Conservation (phyloP, 2,329 filamentous ascomycete species). For the Aspergillus oerlinghausenensis region DNA sequence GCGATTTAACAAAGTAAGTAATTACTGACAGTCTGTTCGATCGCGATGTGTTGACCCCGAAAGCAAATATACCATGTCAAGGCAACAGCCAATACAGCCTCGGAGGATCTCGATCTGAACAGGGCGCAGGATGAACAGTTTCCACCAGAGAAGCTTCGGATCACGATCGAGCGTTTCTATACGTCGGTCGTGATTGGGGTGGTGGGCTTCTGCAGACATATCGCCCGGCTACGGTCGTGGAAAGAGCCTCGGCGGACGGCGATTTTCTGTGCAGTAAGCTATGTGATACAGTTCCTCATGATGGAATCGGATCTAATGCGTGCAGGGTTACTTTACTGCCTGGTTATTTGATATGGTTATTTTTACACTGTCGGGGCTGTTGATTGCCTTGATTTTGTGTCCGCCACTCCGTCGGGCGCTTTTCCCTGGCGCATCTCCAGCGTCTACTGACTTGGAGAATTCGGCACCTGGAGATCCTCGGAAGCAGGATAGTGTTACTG, state of each 20-base stretch:
- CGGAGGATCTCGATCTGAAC: slow-evolving; percentile 72
- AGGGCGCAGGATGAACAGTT: slow-evolving; percentile 80
- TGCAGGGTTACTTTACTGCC: slow-evolving; percentile 54
- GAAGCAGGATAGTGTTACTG: slow-evolving; percentile 65
- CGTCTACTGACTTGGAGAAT: slow-evolving; percentile 57
- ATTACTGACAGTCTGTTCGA: not conserved
- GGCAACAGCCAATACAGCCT: slow-evolving; percentile 54
- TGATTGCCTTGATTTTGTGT: slow-evolving; percentile 63
- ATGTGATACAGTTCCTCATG: not conserved
- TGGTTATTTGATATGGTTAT: slow-evolving; percentile 70
- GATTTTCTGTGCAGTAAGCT: slow-evolving; percentile 55
- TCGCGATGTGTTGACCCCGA: not conserved
- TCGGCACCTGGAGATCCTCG: slow-evolving; percentile 60
- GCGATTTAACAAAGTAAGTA: slow-evolving; percentile 64
- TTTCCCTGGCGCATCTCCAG: slow-evolving; percentile 69
- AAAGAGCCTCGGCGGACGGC: slow-evolving; percentile 65
- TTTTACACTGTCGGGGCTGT: slow-evolving; percentile 53
- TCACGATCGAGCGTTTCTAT: slow-evolving; percentile 74
- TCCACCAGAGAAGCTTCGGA: slow-evolving; percentile 74
- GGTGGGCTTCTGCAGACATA: slow-evolving; percentile 65
- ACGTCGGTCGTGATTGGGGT: slow-evolving; percentile 70
- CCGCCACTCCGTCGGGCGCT: slow-evolving; percentile 58
- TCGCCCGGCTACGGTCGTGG: slow-evolving; percentile 75
- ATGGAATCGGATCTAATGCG: not conserved
- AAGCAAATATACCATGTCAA: slow-evolving; percentile 68